Conservation (phyloP, 768 basidiomycete genomes). For the Tylopilus vinaceipallidus region DNA sequence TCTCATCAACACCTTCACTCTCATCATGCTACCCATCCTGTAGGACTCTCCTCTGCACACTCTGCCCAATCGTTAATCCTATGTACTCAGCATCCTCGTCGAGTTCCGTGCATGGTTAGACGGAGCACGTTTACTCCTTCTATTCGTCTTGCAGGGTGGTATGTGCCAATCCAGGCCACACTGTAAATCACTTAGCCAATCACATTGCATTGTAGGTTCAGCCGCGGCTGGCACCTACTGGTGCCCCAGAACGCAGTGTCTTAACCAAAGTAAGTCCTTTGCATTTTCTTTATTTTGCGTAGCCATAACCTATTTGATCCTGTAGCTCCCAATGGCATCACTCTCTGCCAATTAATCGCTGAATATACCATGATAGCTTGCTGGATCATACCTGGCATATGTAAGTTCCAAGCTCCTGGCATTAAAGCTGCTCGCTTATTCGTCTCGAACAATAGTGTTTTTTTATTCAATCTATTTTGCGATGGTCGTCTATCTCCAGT, state of each 20-base stretch:
- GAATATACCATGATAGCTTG: constrained; percentile 48
- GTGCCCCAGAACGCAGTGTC: constrained; percentile 44
- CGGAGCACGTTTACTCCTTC: constrained; percentile 45
- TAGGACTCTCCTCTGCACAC: constrained; percentile 24
- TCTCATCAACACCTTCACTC: constrained; percentile 37
- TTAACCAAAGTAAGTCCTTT: constrained; percentile 37
- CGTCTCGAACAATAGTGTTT: constrained; percentile 34
- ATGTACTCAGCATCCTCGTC: constrained; percentile 39
- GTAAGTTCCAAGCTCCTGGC: constrained; percentile 35
- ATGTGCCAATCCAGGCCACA: constrained; percentile 6
- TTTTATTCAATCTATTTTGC: constrained; percentile 43
- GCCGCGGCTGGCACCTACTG: constrained; percentile 44
- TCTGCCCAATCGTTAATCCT: background rate
- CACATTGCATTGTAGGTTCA: constrained; percentile 32
- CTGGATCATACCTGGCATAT: constrained; percentile 52
- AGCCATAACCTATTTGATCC: background rate
- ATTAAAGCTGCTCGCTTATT: constrained; percentile 1
- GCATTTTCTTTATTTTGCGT: background rate
- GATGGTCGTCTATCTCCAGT: constrained; percentile 36
- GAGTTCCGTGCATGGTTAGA: constrained; percentile 55
- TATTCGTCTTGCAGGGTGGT: constrained; percentile 49
- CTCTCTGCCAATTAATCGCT: constrained; percentile 47
- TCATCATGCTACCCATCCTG: constrained; percentile 44
- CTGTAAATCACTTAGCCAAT: background rate
- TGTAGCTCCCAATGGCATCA: constrained; percentile 39